Evolutionary conservation across 23 red algal species (phyloP), one percentile per base, ranked within the genome.

Genomic region (Rhodosorus marinus): DNA sequence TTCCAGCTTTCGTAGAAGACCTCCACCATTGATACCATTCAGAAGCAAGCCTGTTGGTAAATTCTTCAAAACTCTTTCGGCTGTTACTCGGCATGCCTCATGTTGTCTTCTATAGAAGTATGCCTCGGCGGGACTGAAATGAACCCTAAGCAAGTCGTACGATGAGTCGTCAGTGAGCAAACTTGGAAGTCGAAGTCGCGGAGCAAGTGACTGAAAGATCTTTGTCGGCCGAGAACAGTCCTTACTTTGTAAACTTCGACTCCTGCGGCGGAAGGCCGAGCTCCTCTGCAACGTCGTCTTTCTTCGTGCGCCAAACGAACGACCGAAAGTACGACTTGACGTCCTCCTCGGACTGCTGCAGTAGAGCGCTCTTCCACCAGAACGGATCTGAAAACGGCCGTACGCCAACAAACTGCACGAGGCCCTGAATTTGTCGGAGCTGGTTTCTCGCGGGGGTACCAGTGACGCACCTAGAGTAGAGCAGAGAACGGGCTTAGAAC

Each of bases 381-480:
- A 54, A 52, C 25, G 47, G n/a, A 24, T 75, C 45, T 0, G 23
- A 5, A n/a, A 65, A 20, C 19, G 57, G 65, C 24, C 34, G 58
- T 2, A 68, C 26, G 0, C 56, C 28, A 55, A 93, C 35, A 50
- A 82, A 68, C 6, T 46, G 40, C 0, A 93, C 5, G 28, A 93
- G 60, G 1, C 66, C 48, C 46, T 55, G 52, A 7, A 77, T 33
- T 43, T 83, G 70, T 47, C 55, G 34, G 27, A 70, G 33, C 54
- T 33, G 51, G 1, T 51, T 57, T 29, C 62, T 60, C 24, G 74
- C 54, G 6, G 86, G 86, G 14, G 86, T 93, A 11, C 86, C 86
- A 5, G 69, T 83, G n/a, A 93, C 70, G 55, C 86, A 93, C 86
- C 86, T 83, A 7, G 63, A 51, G 55, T 54, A n/a, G n/a, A n/a